Evolutionary conservation across 768 basidiomycete genomes (phyloP).

Genomic region (Lentinula detonsa): DNA sequence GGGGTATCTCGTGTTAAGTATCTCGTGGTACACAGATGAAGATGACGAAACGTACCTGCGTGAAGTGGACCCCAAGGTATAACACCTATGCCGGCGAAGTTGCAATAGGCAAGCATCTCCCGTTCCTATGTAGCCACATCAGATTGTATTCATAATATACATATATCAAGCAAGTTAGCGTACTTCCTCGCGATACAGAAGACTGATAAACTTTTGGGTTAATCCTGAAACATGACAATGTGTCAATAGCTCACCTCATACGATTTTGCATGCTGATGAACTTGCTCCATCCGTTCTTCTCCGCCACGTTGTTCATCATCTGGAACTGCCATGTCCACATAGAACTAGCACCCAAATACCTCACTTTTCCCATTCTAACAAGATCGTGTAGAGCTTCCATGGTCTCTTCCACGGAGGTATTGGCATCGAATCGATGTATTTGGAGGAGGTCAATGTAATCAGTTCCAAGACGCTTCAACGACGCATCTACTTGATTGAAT

Average conservation of each 20-base stretch:
- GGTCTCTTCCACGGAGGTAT: conserved; percentile 25
- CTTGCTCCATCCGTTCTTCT: conserved; percentile 33
- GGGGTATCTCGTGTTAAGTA: not conserved
- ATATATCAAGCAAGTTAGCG: conserved; percentile 15
- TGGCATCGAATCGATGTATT: conserved; percentile 28
- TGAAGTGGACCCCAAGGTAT: conserved; percentile 40
- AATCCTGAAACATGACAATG: not conserved
- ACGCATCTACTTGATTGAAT: conserved; percentile 11
- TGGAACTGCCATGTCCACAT: conserved; percentile 37
- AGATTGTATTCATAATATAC: conserved; percentile 1
- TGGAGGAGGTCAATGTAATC: conserved; percentile 25
- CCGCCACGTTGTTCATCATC: conserved; percentile 30
- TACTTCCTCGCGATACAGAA: conserved; percentile 41
- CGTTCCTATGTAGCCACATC: conserved; percentile 21
- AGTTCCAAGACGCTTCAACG: conserved; percentile 15
- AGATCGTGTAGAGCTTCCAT: conserved; percentile 37
- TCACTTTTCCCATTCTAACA: conserved; percentile 29
- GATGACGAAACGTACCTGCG: not conserved
- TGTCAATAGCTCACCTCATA: not conserved
- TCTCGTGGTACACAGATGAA: not conserved
- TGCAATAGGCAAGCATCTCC: conserved; percentile 27
- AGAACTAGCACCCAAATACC: conserved; percentile 23
- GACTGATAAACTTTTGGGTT: conserved; percentile 19
- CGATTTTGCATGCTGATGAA: conserved; percentile 43
- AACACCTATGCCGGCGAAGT: conserved; percentile 22